Percentiles rank a stretch among this genome's conserved stretches.
Conservation (phyloP, 2,329 filamentous ascomycete species). For the Microascus cirrosus region DNA sequence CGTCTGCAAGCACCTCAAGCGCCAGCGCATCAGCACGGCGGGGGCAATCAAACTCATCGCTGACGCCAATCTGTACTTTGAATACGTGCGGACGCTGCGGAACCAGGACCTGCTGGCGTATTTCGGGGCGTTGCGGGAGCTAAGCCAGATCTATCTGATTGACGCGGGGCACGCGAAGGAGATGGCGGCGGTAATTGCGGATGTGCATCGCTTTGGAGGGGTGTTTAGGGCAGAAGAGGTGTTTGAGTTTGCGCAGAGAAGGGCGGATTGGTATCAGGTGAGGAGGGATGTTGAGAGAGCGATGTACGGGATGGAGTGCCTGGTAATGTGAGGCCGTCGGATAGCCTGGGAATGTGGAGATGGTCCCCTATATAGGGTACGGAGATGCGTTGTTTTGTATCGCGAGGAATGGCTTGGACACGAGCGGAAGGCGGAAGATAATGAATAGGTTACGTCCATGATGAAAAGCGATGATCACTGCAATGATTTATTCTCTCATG, state of each 20-base stretch:
- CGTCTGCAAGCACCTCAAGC: constrained; percentile 94
- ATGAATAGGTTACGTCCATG: background rate
- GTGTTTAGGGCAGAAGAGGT: constrained; percentile 95
- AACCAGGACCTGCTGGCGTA: constrained; percentile 81
- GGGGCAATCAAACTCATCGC: constrained; percentile 89
- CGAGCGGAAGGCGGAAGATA: background rate
- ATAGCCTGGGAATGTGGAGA: background rate
- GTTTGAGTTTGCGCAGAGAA: constrained; percentile 87
- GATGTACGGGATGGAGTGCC: constrained; percentile 93
- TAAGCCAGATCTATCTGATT: constrained; percentile 93
- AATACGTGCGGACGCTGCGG: constrained; percentile 68
- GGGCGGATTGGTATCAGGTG: constrained; percentile 92
- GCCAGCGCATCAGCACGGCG: constrained; percentile 80
- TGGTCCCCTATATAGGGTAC: background rate
- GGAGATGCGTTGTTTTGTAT: background rate
- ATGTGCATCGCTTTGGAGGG: constrained; percentile 78
- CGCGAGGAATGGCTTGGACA: too few relatives aligned
- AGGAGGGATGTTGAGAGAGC: constrained; percentile 82
- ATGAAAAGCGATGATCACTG: background rate
- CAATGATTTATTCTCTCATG: background rate
- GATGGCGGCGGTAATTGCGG: constrained; percentile 88
- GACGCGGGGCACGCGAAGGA: constrained; percentile 78
- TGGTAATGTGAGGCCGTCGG: constrained; percentile 59
- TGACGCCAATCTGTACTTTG: constrained; percentile 90
- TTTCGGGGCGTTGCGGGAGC: constrained; percentile 81